These are phyloP conservation scores for Zygotorulaspora chibaensis DNA, from an alignment of 805 yeast genomes.

Conservation along the genomic window DNA sequence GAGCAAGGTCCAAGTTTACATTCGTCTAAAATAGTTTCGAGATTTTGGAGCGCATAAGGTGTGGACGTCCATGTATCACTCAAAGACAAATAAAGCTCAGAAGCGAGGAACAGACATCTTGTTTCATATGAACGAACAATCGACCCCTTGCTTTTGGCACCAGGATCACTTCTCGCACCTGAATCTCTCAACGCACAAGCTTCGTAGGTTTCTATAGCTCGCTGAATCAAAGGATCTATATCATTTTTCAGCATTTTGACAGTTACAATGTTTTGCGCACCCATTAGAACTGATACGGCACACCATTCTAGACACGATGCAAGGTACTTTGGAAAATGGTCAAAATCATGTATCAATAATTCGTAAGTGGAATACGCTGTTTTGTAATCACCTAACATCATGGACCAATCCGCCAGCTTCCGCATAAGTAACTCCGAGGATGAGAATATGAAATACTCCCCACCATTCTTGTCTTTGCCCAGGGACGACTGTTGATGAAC, in stretches of 20 bases:
- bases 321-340: constrained; percentile 42
- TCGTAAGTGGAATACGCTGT: constrained; percentile 83
- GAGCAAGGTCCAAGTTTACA: constrained; percentile 45
- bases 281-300: constrained; percentile 66
- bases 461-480: constrained; percentile 44
- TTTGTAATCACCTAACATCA: constrained; percentile 85
- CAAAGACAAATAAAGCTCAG: constrained; percentile 58
- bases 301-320: constrained; percentile 90
- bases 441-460: constrained; percentile 56
- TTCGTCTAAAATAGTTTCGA: constrained; percentile 45
- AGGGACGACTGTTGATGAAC: constrained; percentile 22
- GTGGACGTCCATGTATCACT: constrained; percentile 42
- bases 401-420: constrained; percentile 86
- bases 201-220: constrained; percentile 34
- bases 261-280: constrained; percentile 40
- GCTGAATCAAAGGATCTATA: constrained; percentile 39
- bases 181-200: constrained; percentile 39
- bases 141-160: constrained; percentile 42
- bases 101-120: constrained; percentile 58
- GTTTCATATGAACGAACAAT: constrained; percentile 54
- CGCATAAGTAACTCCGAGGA: constrained; percentile 72
- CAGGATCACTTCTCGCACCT: constrained; percentile 34
- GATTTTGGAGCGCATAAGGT: constrained; percentile 41
- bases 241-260: constrained; percentile 42
- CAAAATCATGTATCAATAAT: constrained; percentile 68